Percentiles rank a stretch among this genome's conserved stretches.
phyloP scores from a whole-genome alignment of 495 filamentous ascomycete genomes.

The Aspergillus cavernicola region DNA sequence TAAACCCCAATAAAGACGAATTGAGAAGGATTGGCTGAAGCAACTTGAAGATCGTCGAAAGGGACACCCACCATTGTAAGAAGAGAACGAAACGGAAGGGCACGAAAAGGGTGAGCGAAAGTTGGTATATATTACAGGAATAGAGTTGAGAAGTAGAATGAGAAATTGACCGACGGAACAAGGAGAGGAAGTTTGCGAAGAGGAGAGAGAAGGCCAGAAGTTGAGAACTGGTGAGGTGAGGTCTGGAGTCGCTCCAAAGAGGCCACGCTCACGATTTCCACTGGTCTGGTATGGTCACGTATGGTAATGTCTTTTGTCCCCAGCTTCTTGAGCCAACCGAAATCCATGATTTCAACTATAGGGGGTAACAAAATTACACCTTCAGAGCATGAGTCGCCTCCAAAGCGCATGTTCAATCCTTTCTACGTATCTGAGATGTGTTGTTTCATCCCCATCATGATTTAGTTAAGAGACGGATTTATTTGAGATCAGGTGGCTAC shows the following conservation, averaged over 20 bases:
- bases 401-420: too few relatives aligned
- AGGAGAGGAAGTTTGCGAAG: constrained; percentile 15
- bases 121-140: constrained; percentile 8
- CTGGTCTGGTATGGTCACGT: constrained; percentile 21
- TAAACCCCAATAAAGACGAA: not conserved
- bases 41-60: constrained; percentile 7
- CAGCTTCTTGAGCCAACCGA: constrained; percentile 9
- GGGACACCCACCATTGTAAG: constrained; percentile 37
- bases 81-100: constrained; percentile 14
- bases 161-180: constrained; percentile 12
- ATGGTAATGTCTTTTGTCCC: constrained; percentile 12
- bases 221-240: constrained; percentile 18
- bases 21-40: not conserved
- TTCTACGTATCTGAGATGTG: too few relatives aligned
- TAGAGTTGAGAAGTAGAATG: constrained; percentile 7
- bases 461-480: not conserved
- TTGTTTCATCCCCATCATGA: too few relatives aligned
- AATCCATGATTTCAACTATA: not conserved
- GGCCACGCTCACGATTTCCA: constrained; percentile 46
- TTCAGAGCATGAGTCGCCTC: not conserved
- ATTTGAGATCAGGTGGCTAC: constrained; percentile 1
- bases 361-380: not conserved
- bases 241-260: constrained; percentile 37
- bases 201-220: constrained; percentile 6
- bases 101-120: constrained; percentile 13